Evolutionary conservation across 1,139 yeast genomes (phyloP).

Genomic region (Sugiyamaella novakii): DNA sequence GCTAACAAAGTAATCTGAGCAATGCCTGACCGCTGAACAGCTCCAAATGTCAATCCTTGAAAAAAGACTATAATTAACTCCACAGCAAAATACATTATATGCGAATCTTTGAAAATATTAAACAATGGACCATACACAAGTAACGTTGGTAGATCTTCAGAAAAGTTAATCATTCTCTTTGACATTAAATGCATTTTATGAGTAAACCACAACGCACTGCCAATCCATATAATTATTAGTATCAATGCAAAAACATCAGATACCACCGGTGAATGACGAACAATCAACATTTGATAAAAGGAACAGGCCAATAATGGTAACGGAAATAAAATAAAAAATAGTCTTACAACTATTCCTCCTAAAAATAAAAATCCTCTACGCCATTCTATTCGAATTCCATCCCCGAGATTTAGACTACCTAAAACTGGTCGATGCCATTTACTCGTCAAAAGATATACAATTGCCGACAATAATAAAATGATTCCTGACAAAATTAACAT

Average conservation of each 20-base stretch:
- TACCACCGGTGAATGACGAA: constrained; percentile 29
- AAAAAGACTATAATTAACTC: constrained; percentile 34
- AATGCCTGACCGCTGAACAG: constrained; percentile 41
- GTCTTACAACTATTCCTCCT: constrained; percentile 31
- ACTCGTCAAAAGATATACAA: constrained; percentile 20
- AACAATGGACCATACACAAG: constrained; percentile 40
- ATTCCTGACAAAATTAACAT: constrained; percentile 33
- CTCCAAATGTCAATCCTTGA: constrained; percentile 42
- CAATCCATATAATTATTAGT: constrained; percentile 35
- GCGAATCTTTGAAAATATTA: constrained; percentile 24
- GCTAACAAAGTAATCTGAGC: constrained; percentile 42
- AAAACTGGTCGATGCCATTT: constrained; percentile 15
- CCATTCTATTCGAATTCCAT: constrained; percentile 9
- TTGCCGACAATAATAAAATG: constrained; percentile 22
- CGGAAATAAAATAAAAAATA: constrained; percentile 35
- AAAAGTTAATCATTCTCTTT: constrained; percentile 24
- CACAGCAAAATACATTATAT: constrained; percentile 28
- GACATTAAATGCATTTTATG: constrained; percentile 27
- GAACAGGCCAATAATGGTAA: constrained; percentile 40
- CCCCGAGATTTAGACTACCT: constrained; percentile 1
- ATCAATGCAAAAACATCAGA: constrained; percentile 40
- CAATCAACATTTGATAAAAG: constrained; percentile 40
- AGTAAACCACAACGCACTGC: constrained; percentile 29
- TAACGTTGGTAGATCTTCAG: constrained; percentile 37
- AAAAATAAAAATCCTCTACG: constrained; percentile 11